Evolutionary conservation across 495 filamentous ascomycete species (phyloP).

Genomic region (Hypoxylon cercidicola): DNA sequence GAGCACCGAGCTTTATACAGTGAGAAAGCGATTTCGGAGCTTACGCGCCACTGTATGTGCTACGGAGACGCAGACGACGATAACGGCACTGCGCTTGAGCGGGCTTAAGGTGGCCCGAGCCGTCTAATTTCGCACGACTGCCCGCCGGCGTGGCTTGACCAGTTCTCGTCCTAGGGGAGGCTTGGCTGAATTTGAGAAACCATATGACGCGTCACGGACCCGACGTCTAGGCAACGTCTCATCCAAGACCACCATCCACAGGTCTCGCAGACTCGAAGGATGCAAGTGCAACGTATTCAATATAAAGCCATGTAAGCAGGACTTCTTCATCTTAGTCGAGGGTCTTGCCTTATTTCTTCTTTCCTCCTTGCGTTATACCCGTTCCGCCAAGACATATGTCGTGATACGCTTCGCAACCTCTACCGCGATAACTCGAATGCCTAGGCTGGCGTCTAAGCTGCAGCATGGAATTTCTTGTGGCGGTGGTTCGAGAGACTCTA

Average conservation of each 20-base stretch:
- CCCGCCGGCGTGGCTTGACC: not conserved
- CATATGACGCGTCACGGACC: conserved; percentile 6
- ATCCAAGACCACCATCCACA: not conserved
- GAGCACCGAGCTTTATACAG: too few species aligned
- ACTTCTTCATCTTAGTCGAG: too few species aligned
- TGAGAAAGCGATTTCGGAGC: too few species aligned
- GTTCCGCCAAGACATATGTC: not conserved
- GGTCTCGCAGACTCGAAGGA: not conserved
- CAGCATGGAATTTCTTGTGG: too few species aligned
- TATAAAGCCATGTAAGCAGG: not conserved
- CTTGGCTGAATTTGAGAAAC: not conserved
- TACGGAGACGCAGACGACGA: not conserved
- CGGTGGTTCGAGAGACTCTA: too few species aligned
- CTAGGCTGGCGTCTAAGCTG: not conserved
- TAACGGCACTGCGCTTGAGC: conserved; percentile 2
- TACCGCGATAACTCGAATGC: too few species aligned
- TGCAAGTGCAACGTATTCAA: not conserved
- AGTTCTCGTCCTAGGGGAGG: not conserved
- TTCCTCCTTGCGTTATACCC: not conserved
- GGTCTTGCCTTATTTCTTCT: not conserved
- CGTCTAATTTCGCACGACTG: not conserved
- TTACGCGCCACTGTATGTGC: too few species aligned
- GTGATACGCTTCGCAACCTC: not conserved
- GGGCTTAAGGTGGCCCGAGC: not conserved
- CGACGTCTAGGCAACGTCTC: not conserved